Conservation (phyloP, 2,329 filamentous ascomycete genomes). For the Diaporthe amygdali region DNA sequence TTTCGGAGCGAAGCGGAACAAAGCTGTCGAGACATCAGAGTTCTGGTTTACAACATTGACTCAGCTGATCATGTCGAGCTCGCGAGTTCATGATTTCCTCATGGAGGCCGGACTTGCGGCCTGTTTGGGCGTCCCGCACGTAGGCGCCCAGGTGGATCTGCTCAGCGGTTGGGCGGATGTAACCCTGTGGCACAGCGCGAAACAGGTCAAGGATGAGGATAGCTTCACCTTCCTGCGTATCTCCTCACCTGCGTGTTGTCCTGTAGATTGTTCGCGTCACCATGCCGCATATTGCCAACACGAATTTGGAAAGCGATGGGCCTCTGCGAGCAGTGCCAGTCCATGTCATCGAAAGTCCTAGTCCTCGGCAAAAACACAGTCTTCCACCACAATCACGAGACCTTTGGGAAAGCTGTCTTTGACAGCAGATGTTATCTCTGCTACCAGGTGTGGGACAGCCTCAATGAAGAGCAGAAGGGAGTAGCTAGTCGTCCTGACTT, state of each 20-base stretch:
- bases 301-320: background rate
- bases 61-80: too few species aligned
- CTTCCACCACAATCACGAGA: background rate
- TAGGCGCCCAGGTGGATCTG: background rate
- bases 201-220: background rate
- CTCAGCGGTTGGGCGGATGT: background rate
- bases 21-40: too few species aligned
- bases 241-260: background rate
- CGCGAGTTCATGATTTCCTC: background rate
- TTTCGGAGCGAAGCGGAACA: too few species aligned
- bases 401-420: background rate
- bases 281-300: background rate
- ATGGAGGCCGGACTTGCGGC: background rate
- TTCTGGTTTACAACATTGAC: too few species aligned
- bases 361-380: background rate
- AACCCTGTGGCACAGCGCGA: background rate
- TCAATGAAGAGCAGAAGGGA: conserved; percentile 8
- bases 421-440: background rate
- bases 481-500: background rate
- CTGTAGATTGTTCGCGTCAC: background rate
- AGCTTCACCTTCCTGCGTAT: background rate
- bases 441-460: background rate
- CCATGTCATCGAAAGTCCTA: background rate
- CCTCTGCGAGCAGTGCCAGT: conserved; percentile 13
- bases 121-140: background rate